phyloP scores from a whole-genome alignment of 306 rosid species.

The Vigna radiata region DNA sequence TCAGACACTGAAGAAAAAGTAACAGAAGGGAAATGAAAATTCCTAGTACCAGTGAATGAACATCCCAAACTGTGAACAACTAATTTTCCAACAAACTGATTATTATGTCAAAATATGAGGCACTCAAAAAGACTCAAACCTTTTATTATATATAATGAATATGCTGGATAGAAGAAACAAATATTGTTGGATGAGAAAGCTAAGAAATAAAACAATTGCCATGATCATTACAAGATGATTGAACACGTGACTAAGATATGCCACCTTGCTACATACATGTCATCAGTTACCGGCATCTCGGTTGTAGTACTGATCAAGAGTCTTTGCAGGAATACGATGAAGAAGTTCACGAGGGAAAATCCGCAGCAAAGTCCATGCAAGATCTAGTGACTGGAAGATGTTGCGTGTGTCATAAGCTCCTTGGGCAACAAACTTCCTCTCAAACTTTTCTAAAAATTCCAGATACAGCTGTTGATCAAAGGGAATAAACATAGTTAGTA shows the following conservation, averaged over 20 bases:
- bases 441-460: constrained; percentile 97
- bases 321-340: constrained; percentile 96
- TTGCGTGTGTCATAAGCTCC: constrained; percentile 98
- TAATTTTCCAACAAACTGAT: constrained; percentile 42
- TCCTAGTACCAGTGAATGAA: constrained; percentile 31
- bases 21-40: constrained; percentile 39
- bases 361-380: constrained; percentile 97
- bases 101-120: constrained; percentile 43
- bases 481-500: constrained; percentile 24
- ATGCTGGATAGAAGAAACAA: constrained; percentile 45
- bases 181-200: constrained; percentile 44
- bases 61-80: constrained; percentile 44
- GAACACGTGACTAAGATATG: constrained; percentile 42
- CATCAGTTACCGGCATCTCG: constrained; percentile 82
- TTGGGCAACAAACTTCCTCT: constrained; percentile 93
- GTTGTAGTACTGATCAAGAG: constrained; percentile 86
- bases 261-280: constrained; percentile 9
- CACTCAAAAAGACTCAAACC: constrained; percentile 49
- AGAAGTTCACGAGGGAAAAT: constrained; percentile 99
- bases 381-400: constrained; percentile 95
- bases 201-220: constrained; percentile 57
- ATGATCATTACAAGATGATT: constrained; percentile 49
- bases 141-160: constrained; percentile 53
- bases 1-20: constrained; percentile 28
- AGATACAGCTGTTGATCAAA: constrained; percentile 69